Percentiles rank a stretch among this genome's conserved stretches.
Conservation (phyloP, 768 basidiomycete species). For the Tylopilus subfusipes region DNA sequence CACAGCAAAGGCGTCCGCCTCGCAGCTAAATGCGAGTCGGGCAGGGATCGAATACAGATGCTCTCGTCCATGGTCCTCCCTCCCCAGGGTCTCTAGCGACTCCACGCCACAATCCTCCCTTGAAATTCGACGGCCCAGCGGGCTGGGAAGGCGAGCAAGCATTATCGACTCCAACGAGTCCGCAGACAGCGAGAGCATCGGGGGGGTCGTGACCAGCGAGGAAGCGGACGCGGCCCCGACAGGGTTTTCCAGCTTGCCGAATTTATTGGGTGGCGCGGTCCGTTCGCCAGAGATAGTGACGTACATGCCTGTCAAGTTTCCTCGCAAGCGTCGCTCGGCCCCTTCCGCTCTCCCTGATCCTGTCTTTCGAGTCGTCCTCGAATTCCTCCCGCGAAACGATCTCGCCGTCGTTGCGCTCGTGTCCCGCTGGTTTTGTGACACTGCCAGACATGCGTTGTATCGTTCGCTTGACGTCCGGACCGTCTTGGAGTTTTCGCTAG, state of each 20-base stretch:
- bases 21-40: constrained; percentile 4
- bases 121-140: constrained; percentile 32
- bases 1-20: constrained; percentile 10
- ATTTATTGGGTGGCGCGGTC: constrained; percentile 15
- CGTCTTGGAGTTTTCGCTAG: constrained; percentile 9
- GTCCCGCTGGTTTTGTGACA: constrained; percentile 20
- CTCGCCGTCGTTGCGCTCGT: constrained; percentile 23
- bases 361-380: constrained; percentile 21
- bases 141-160: constrained; percentile 30
- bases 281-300: not conserved
- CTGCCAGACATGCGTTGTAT: constrained; percentile 24
- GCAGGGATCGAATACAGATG: constrained; percentile 17
- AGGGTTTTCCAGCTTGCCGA: constrained; percentile 20
- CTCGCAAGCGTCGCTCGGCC: not conserved
- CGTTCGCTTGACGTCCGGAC: constrained; percentile 18
- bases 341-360: constrained; percentile 14
- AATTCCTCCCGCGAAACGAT: constrained; percentile 17
- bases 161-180: constrained; percentile 19
- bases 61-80: constrained; percentile 6
- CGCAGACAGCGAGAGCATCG: constrained; percentile 4
- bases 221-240: not conserved
- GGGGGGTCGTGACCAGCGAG: not conserved
- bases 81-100: constrained; percentile 24
- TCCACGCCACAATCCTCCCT: constrained; percentile 25
- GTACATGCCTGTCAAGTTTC: not conserved